Evolutionary conservation across 75 land plant species (phyloP).

Genomic region (Chamaecyparis obtusa): DNA sequence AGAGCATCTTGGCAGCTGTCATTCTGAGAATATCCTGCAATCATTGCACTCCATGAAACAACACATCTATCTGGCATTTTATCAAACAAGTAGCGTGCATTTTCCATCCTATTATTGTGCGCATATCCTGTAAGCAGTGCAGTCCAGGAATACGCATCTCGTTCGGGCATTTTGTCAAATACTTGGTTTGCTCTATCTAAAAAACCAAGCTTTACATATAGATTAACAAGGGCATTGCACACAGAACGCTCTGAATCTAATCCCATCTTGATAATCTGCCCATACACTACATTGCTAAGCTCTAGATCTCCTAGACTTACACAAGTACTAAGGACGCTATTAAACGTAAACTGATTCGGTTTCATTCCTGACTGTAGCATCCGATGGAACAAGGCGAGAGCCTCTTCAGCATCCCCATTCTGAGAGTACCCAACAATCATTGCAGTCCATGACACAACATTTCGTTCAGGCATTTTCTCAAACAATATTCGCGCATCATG

Average conservation of each 20-base stretch:
- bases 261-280: slow-evolving; percentile 30
- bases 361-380: slow-evolving; percentile 27
- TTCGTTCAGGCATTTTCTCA: slow-evolving; percentile 37
- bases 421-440: slow-evolving; percentile 50
- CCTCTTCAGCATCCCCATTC: slow-evolving; percentile 34
- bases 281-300: slow-evolving; percentile 20
- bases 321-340: slow-evolving; percentile 14
- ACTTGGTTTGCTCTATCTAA: slow-evolving; percentile 16
- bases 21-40: slow-evolving; percentile 18
- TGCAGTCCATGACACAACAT: slow-evolving; percentile 39
- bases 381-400: slow-evolving; percentile 22
- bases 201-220: slow-evolving; percentile 24
- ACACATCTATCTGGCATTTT: slow-evolving; percentile 14
- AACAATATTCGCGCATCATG: slow-evolving; percentile 31
- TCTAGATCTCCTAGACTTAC: slow-evolving; percentile 4
- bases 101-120: slow-evolving; percentile 12
- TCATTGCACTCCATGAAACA: slow-evolving; percentile 21
- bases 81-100: slow-evolving; percentile 20
- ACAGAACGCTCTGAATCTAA: slow-evolving; percentile 24
- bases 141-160: slow-evolving; percentile 57
- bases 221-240: slow-evolving; percentile 32
- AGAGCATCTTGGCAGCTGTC: slow-evolving; percentile 11
- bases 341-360: slow-evolving; percentile 30
- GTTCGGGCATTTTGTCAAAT: slow-evolving; percentile 33
- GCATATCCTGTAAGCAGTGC: slow-evolving; percentile 34